Base-by-base conservation (phyloP, 2,329 filamentous ascomycete genomes). In the Periconia macrospinosa region DNA sequence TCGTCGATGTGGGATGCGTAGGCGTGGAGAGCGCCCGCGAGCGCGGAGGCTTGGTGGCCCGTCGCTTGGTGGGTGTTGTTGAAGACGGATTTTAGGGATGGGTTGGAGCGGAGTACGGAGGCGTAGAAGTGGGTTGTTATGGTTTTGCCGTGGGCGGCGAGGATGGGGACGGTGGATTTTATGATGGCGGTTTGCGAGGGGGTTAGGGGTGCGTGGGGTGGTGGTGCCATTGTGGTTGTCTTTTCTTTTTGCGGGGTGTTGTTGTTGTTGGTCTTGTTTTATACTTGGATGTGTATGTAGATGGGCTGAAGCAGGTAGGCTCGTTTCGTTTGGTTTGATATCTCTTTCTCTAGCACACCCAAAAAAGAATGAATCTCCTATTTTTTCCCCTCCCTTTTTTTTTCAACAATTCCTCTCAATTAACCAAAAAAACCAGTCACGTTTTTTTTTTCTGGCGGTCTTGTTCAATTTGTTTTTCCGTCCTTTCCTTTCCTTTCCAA, bases 121-220 rank as follows among this genome's bases (percentile, higher is more conserved):
- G 79, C 78, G 78, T 92, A 92, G 77, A 92, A 91, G 59, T 82
- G 80, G n/a, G 79, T 80, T 6, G 88, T 87, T 70, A 92, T 89
- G 57, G 80, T 78, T 58, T 82, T 80, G 67, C 89, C 89, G 67
- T 91, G 84, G 56, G 86, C 79, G 19, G 81, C 81, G 2, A 92
- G 80, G 33, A 87, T 81, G 2, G 89, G 89, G 54, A 90, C 83
- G 6, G 89, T 91, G 48, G 85, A 80, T 72, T 86, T 87, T 73
- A 92, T 85, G 65, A 88, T 81, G 48, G 81, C 76, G 53, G 83
- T 79, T 75, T 92, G 87, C 46, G 81, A 76, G 23, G 81, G 75
- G 11, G 86, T 86, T 54, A 91, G 76, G 53, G 82, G 33, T 3
- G 33, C 33, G 33, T 37, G 33, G 27, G 63, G 54, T 5, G 58